Evolutionary conservation across 805 yeast species (phyloP), one percentile per base, ranked within the genome.

Genomic region (Candida sonorensis): DNA sequence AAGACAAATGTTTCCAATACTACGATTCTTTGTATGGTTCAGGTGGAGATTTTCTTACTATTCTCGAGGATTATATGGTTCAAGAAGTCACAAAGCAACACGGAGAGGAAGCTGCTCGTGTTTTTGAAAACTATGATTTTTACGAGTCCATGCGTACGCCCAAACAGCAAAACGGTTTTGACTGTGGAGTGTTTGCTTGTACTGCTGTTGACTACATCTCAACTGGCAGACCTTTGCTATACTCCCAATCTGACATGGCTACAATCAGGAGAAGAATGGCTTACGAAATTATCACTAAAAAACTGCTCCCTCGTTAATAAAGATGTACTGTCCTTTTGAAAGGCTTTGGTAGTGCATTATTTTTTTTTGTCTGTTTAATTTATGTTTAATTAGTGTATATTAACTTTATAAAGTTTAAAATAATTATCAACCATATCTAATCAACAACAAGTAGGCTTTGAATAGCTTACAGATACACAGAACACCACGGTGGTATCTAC

Each of bases 161-260:
- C 1, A 84, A 80, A 44, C 98, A 92, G 53, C 63, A 67, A 17
- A 92, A 92, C 51, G 97, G 97, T 0, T 84, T 54, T 44, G 98
- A 92, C 56, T 92, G 98, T 62, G 98, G 98, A 7, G 94, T 90
- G 2, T 92, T 88, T 50, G 72, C 94, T 3, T 81, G 97, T 55
- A 74, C 87, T 34, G 80, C 77, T 29, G 84, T 83, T 1, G 70
- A 75, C 29, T 77, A 69, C 28, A 46, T 85, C 26, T 59, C 88
- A 0, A 59, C 72, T 22, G 70, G 65, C 5, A 53, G 55, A 17
- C 66, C 66, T 0, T 57, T 84, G 24, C 49, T 56, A 3, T 90
- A 76, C 45, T 51, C 72, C 7, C 88, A 81, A 45, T 57, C 61
- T 7, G 94, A 86, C 49, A 87, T 90, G 76, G 64, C 63, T 5